Percentiles rank a stretch among this genome's conserved stretches.
phyloP scores from a whole-genome alignment of 208 protist species.

The Entamoeba moshkovskii region DNA sequence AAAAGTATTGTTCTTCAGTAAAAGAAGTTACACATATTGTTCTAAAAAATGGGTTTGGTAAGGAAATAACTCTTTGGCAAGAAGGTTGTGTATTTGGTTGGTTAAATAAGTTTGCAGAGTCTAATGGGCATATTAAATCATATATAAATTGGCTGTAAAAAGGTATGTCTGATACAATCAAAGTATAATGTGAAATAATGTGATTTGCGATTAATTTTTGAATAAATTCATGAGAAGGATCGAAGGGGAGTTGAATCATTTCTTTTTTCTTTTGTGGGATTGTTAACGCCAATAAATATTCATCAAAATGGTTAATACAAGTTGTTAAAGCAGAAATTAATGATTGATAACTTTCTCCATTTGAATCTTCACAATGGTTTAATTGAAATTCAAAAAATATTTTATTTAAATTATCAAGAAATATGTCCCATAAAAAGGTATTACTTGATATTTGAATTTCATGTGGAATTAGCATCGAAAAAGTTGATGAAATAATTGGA shows the following conservation, averaged over 20 bases:
- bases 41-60: neutral
- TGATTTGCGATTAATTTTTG: neutral
- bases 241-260: neutral
- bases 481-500: neutral
- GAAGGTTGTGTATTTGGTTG: neutral
- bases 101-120: neutral
- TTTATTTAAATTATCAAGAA: neutral
- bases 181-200: neutral
- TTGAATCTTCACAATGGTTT: neutral
- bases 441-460: neutral
- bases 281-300: neutral
- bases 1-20: neutral
- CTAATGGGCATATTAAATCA: neutral
- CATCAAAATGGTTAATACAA: neutral
- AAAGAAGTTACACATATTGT: neutral
- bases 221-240: neutral
- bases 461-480: neutral
- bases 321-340: neutral
- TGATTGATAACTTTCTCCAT: neutral
- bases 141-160: neutral
- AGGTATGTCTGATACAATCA: neutral
- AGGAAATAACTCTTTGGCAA: neutral
- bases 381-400: neutral
- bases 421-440: neutral
- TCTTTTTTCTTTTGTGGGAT: neutral